Evolutionary conservation across 768 basidiomycete genomes (phyloP).

Genomic region (Peribolospora kevripleyi): DNA sequence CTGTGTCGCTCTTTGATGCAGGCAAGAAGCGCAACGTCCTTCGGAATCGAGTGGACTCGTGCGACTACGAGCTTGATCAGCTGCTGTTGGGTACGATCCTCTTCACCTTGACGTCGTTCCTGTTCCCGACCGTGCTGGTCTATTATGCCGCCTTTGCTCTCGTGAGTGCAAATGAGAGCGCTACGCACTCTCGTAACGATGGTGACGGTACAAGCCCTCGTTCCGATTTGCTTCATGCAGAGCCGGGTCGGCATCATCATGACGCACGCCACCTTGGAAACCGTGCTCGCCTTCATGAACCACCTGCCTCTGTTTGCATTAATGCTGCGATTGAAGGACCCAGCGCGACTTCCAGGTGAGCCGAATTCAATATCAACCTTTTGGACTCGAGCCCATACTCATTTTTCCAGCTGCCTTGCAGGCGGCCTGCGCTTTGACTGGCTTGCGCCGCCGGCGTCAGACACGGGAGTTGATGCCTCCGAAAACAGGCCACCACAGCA

Average conservation of each 20-base stretch:
- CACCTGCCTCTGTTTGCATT: slow-evolving; percentile 78
- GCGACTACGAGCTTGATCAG: slow-evolving; percentile 80
- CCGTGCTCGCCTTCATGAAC: slow-evolving; percentile 53
- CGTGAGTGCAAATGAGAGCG: slow-evolving; percentile 23
- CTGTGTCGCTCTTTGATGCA: slow-evolving; percentile 15
- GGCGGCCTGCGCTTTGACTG: no score
- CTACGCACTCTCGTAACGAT: no score
- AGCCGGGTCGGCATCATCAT: slow-evolving; percentile 32
- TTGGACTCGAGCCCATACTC: no score
- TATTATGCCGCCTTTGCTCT: slow-evolving; percentile 62
- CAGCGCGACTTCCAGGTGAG: slow-evolving; percentile 53
- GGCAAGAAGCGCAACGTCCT: slow-evolving; percentile 75
- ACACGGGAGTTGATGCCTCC: no score
- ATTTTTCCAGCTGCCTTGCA: no score
- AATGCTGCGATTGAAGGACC: slow-evolving; percentile 61
- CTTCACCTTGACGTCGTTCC: slow-evolving; percentile 54
- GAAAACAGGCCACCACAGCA: no score
- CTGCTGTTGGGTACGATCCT: slow-evolving; percentile 79
- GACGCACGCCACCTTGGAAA: slow-evolving; percentile 38
- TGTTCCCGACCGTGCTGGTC: slow-evolving; percentile 60
- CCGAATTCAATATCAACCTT: not conserved
- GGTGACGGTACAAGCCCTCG: not conserved
- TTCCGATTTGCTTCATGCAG: slow-evolving; percentile 17
- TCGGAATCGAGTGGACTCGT: slow-evolving; percentile 64
- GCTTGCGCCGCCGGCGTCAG: no score